These are phyloP conservation scores for Penicillium sp. DNA, from an alignment of 2,329 filamentous ascomycete genomes.

Conservation along the genomic window DNA sequence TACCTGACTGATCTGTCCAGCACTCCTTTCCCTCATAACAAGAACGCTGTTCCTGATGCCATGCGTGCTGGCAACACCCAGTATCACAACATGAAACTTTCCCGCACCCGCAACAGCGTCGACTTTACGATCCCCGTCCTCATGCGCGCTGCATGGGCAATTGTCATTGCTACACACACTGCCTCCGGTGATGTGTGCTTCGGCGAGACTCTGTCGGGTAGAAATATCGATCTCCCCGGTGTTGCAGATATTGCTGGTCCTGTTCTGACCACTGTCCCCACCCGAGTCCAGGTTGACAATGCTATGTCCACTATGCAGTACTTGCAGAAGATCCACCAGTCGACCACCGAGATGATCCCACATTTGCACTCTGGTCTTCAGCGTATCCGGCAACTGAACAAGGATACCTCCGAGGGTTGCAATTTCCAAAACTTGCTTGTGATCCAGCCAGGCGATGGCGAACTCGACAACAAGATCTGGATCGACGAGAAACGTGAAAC, in stretches of 20 bases:
- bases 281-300: conserved; percentile 40
- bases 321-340: conserved; percentile 55
- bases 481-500: conserved; percentile 48
- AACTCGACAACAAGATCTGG: conserved; percentile 28
- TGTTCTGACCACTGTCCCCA: conserved; percentile 34
- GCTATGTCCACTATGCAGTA: conserved; percentile 45
- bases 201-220: conserved; percentile 53
- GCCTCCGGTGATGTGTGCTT: conserved; percentile 50
- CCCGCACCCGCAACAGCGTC: conserved; percentile 14
- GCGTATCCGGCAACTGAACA: conserved; percentile 53
- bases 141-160: conserved; percentile 52
- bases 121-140: conserved; percentile 48
- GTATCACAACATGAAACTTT: conserved; percentile 21
- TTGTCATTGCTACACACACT: conserved; percentile 50
- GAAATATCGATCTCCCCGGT: conserved; percentile 50
- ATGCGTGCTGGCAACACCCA: conserved; percentile 26
- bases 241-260: conserved; percentile 50
- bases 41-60: conserved; percentile 16
- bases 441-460: conserved; percentile 35
- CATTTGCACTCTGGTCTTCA: conserved; percentile 63
- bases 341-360: conserved; percentile 57
- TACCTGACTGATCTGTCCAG: conserved; percentile 27
- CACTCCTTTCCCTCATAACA: conserved; percentile 29
- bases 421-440: conserved; percentile 48
- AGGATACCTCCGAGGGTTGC: conserved; percentile 44